Base-by-base conservation (phyloP, 306 rosid species). In the Arachis stenosperma region DNA sequence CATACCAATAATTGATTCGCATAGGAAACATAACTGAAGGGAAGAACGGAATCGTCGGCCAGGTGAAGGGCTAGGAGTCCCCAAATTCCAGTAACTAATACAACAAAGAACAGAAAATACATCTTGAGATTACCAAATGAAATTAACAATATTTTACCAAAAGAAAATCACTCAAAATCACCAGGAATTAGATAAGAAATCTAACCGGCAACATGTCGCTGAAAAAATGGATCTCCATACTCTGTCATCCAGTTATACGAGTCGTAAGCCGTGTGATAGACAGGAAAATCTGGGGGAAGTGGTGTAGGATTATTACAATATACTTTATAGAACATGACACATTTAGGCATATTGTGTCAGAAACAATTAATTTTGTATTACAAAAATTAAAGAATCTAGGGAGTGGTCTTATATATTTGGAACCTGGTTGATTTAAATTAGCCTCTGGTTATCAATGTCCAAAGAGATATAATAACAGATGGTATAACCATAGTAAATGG, bases 201-300 rank as follows among this genome's bases (percentile, higher is more conserved):
- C 86, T 77, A 52, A 93, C 98, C 89, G 37, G 98, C 87, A 59
- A 85, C 92, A 77, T 93, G 98, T 17, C 94, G 97, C 55, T 78
- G 90, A 84, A 93, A 93, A 73, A 81, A 86, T 71, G 98, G 98
- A 79, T 93, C 98, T 78, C 94, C 98, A 75, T 88, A 76, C 47
- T 79, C 81, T 66, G 67, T 83, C 98, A 93, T 93, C 98, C 98
- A 93, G 69, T 86, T 84, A 78, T 86, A 93, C 41, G 96, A 85
- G 78, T 93, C 98, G 13, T 86, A 93, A 61, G 96, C 96, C 55
- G 97, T 93, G 84, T 93, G 98, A 70, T 93, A 93, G 59, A 89
- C 96, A 11, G 98, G 96, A 86, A 93, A 91, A 84, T 91, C 98
- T 93, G 61, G 8, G n/a, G 48, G 30, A 58, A 52, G 15, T 1